phyloP scores from a whole-genome alignment of 495 filamentous ascomycete species.

The Acidomyces sp. region DNA sequence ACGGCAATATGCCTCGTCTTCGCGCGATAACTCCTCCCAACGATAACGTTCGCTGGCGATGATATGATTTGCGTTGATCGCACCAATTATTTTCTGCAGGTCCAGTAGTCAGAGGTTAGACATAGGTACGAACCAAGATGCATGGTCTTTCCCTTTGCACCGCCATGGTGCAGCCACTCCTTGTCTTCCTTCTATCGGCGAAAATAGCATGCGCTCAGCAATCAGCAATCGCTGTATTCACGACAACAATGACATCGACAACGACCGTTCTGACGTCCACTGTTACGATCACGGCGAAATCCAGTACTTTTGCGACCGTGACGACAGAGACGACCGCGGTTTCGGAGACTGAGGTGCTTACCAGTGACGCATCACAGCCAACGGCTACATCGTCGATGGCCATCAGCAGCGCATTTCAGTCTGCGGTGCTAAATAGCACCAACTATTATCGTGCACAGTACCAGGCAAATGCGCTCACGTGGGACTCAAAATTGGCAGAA shows the following conservation, averaged over 20 bases:
- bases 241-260: constrained; percentile 12
- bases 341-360: background rate
- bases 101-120: no score
- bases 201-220: background rate
- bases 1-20: no score
- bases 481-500: constrained; percentile 50
- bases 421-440: constrained; percentile 46
- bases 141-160: constrained; percentile 1
- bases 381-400: constrained; percentile 1
- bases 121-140: background rate
- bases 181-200: background rate
- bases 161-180: constrained; percentile 1
- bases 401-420: constrained; percentile 9
- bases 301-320: background rate
- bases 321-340: constrained; percentile 3
- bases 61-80: constrained; percentile 3
- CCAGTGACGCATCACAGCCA: constrained; percentile 1
- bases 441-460: constrained; percentile 56
- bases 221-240: background rate
- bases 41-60: no score
- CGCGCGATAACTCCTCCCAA: no score
- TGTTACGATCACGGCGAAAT: constrained; percentile 5
- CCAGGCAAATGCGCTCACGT: constrained; percentile 46
- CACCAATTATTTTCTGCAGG: background rate
- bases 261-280: constrained; percentile 10